Evolutionary conservation across 179 eudicot species (phyloP).

Genomic region (Beta corolliflora): DNA sequence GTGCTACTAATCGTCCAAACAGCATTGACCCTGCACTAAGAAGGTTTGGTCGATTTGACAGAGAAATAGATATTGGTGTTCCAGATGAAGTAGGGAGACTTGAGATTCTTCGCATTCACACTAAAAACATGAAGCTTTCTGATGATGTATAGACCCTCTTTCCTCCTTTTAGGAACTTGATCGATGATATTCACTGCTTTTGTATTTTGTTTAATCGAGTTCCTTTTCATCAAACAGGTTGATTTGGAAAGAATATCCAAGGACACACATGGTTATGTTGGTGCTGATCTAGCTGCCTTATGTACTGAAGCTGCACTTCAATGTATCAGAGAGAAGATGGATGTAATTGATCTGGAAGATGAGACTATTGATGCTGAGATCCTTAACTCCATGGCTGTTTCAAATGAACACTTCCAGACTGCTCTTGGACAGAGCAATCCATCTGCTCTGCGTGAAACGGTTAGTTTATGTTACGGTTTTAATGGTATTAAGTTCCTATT

Average conservation of each 20-base stretch:
- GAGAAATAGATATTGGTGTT: constrained; percentile 74
- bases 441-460: constrained; percentile 89
- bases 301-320: constrained; percentile 87
- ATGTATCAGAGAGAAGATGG: constrained; percentile 89
- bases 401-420: constrained; percentile 66
- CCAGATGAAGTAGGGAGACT: constrained; percentile 77
- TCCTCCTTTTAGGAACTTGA: not conserved
- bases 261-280: constrained; percentile 81
- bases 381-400: constrained; percentile 79
- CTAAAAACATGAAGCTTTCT: constrained; percentile 67
- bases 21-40: constrained; percentile 74
- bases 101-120: constrained; percentile 67
- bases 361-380: constrained; percentile 79
- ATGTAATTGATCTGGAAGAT: constrained; percentile 75
- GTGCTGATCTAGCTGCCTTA: constrained; percentile 79
- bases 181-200: not conserved
- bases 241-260: constrained; percentile 66
- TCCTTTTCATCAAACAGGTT: constrained; percentile 40
- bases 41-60: constrained; percentile 71
- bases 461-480: constrained; percentile 18
- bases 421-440: constrained; percentile 62
- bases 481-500: not conserved
- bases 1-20: constrained; percentile 73
- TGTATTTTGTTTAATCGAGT: not conserved
- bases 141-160: constrained; percentile 46